Conservation (phyloP, 108 stramenopile genomes). For the Nitzschia sp. region DNA sequence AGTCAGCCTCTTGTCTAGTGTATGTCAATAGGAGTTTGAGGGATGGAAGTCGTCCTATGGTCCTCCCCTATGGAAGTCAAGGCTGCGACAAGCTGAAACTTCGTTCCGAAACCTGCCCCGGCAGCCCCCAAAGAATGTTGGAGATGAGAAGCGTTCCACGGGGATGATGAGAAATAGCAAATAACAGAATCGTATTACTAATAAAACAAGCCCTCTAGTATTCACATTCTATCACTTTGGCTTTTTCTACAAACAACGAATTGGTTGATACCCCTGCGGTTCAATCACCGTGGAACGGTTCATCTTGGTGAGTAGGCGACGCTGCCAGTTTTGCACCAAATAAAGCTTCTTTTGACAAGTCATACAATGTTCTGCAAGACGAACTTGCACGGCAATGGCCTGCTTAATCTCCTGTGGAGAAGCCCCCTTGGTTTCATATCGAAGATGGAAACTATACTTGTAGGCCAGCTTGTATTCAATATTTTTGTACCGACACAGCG, state of each 20-base stretch:
- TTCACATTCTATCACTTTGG: no score
- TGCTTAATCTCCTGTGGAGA: constrained; percentile 12
- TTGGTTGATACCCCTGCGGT: constrained; percentile 27
- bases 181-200: no score
- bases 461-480: constrained; percentile 39
- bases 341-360: constrained; percentile 36
- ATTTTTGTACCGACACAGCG: constrained; percentile 29
- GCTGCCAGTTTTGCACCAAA: constrained; percentile 33
- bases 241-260: constrained; percentile 14
- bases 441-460: constrained; percentile 13
- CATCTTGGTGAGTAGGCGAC: constrained; percentile 4
- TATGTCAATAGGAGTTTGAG: no score
- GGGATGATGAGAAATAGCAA: no score
- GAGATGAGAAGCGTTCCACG: no score
- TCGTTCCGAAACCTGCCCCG: no score
- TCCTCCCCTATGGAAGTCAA: no score
- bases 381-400: constrained; percentile 25
- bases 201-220: no score
- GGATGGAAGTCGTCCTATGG: no score
- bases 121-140: no score
- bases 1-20: no score
- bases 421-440: constrained; percentile 9
- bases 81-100: no score
- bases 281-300: constrained; percentile 16
- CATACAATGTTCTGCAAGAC: constrained; percentile 33